Evolutionary conservation across 148 eudicot genomes (phyloP).

Genomic region (Vaccinium darrowii): DNA sequence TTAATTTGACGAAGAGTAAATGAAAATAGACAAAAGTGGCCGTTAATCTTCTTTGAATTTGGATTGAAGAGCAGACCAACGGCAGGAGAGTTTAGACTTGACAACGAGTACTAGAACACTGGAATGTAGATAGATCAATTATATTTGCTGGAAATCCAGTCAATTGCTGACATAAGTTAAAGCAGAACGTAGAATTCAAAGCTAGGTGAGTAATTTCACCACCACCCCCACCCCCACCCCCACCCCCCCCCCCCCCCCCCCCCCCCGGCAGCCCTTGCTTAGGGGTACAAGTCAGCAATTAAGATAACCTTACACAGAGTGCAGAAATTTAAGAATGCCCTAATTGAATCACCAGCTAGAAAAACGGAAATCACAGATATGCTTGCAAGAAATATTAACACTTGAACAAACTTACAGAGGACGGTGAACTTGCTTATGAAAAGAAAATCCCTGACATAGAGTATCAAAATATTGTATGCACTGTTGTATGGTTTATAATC

Average conservation of each 20-base stretch:
- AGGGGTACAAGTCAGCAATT: neutral
- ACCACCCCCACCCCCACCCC: no score
- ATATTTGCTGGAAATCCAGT: neutral
- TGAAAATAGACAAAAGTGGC: neutral
- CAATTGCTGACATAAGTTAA: neutral
- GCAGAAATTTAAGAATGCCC: neutral
- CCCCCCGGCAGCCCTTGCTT: neutral
- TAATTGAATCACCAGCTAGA: neutral
- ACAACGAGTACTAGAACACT: neutral
- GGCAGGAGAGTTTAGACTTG: neutral
- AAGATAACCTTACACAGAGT: neutral
- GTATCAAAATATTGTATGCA: neutral
- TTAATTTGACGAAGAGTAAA: neutral
- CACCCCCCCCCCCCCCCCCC: no score
- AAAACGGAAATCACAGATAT: neutral
- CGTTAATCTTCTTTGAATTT: neutral
- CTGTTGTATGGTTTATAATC: neutral
- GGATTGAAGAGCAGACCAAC: neutral
- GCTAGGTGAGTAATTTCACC: no score
- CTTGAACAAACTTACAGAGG: neutral
- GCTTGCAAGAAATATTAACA: neutral
- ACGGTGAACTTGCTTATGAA: neutral
- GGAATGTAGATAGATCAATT: neutral
- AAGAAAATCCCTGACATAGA: neutral
- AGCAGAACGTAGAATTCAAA: neutral